Evolutionary conservation across 163 green algal species (phyloP), one percentile per base, ranked within the genome.

Genomic region (Scenedesmus sp.): DNA sequence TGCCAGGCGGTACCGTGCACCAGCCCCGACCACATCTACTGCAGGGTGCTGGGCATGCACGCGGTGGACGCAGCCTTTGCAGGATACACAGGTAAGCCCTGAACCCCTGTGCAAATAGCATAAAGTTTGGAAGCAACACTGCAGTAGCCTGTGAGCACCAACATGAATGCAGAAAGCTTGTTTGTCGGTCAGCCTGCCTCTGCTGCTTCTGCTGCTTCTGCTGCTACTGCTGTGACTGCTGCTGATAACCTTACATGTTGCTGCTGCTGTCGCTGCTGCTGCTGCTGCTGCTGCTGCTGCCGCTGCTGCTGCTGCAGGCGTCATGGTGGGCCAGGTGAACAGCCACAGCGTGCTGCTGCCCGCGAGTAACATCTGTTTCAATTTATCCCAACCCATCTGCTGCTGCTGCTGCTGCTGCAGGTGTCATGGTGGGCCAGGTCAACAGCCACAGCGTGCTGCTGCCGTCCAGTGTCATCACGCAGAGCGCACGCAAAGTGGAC

Each of bases 391-490:
- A 46, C 81, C 15, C 54, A 15, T 52, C 9, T 73, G 52, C 59
- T 89, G 62, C 64, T 82, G 34, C 85, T 57, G 57, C 98, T 96
- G 95, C 97, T 18, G 20, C 55, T 84, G 87, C 96, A 23, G 97
- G 92, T 15, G 94, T 97, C 15, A 96, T 94, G 10, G 94, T 98
- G 8, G 98, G 97, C 0, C 94, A 99, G 73, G 95, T 98, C 82
- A 99, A 99, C 95, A 98, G 96, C 4, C 97, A 99, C 96, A 99
- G 98, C 86, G 96, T 97, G 18, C 96, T 98, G 88, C 93, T 99
- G 64, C 98, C 98, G 70, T 98, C 98, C 56, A 96, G 95, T 9
- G 89, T 97, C 56, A 95, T 99, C 87, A 99, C 98, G 77, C 94
- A 96, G 79, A 92, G 56, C 34, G 79, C 88, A 18, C 59, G 79